A percentile compares a stretch with the other conserved stretches of the same genome.
Conservation (phyloP, 1,284 basidiomycete genomes). For the Fomitopsis schrenkii region DNA sequence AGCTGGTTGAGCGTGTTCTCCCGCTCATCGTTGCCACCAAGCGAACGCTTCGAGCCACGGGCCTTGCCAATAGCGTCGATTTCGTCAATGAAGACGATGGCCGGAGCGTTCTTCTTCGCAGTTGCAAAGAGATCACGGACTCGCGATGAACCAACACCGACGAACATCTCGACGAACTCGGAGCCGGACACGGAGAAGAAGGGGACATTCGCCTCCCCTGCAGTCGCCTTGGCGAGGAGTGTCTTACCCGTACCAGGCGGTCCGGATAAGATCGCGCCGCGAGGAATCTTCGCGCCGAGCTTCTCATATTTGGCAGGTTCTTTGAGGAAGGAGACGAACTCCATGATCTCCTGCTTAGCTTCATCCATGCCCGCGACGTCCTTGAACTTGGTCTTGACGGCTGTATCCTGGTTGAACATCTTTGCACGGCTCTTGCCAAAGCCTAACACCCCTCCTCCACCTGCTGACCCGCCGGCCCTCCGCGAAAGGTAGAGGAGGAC, state of each 20-base stretch:
- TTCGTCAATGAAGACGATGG: constrained; percentile 98
- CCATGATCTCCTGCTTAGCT: constrained; percentile 99
- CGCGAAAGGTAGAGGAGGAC: constrained; percentile 90
- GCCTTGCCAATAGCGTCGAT: constrained; percentile 99
- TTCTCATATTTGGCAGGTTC: constrained; percentile 93
- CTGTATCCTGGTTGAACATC: constrained; percentile 97
- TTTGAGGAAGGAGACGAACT: constrained; percentile 99
- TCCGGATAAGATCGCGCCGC: constrained; percentile 96
- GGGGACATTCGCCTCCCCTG: constrained; percentile 95
- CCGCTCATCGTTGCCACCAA: constrained; percentile 97
- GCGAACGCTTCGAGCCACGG: constrained; percentile 82
- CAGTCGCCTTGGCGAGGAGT: constrained; percentile 95
- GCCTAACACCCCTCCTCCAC: constrained; percentile 91
- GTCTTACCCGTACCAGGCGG: constrained; percentile 99
- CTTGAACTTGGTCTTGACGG: constrained; percentile 90
- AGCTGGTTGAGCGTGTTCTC: constrained; percentile 98
- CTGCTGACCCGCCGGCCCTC: constrained; percentile 64
- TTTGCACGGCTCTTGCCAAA: constrained; percentile 96
- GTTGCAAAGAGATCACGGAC: constrained; percentile 97
- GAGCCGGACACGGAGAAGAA: constrained; percentile 99
- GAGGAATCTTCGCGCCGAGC: constrained; percentile 97
- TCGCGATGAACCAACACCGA: constrained; percentile 96
- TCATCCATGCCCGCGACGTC: constrained; percentile 99
- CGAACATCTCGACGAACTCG: constrained; percentile 99
- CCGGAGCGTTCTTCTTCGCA: constrained; percentile 96